Evolutionary conservation across 2,329 filamentous ascomycete genomes (phyloP), one percentile per base, ranked within the genome.

Genomic region (Mariannaea elegans): DNA sequence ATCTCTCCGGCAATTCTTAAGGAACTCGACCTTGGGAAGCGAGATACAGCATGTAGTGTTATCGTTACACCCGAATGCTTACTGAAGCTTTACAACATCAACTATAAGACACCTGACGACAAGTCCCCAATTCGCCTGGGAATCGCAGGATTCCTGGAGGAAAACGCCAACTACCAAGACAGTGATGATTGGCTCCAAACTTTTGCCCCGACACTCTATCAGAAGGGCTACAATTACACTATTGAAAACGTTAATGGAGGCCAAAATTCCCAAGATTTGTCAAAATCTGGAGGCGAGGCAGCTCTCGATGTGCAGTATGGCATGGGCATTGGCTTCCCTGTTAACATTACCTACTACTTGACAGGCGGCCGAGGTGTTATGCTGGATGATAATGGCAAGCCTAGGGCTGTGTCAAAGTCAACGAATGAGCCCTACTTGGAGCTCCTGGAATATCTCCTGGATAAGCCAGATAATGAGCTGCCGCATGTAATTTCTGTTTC

Each of bases 361-460:
- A 78, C 79, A 0, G 81, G 77, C 5, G 82, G 82, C 1, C 75
- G 79, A 2, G 80, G 78, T 12, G 72, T 69, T 4, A 76, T 80
- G 59, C 68, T 84, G 7, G 74, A 76, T 59, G 64, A 73, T 5
- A 55, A 76, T 10, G 79, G 81, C n/a, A 66, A 74, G 2, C 56
- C 74, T 1, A 42, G 79, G 3, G 58, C 71, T 1, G 68, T 66
- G 4, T 65, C 71, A 2, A 63, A 68, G 4, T 69, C 71, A 48
- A 71, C 78, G 60, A 87, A 88, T 67, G 85, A 88, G 71, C 86
- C 86, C 0, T 88, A 84, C 62, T 72, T 87, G 4, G 80, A 82
- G 34, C 82, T 84, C 63, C 74, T 87, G 13, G 75, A 84, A 54
- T 78, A 81, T 59, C 72, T 88, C 7, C 75, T 87, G 1, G 71